Evolutionary conservation across 345 rosid species (phyloP).

Genomic region (Bruguiera parviflora): DNA sequence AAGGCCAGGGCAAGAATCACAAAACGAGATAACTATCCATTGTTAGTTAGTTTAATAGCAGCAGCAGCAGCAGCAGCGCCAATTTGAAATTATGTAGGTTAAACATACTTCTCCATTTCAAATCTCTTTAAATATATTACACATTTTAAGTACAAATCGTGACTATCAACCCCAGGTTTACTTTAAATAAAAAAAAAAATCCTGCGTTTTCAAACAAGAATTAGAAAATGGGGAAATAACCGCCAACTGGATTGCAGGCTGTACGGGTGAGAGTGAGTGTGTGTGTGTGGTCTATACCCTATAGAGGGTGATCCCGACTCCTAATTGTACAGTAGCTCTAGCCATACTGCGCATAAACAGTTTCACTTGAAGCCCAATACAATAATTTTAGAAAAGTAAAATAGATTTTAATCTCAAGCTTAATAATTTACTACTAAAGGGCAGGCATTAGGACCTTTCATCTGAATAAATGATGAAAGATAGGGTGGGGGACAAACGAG

Average conservation of each 20-base stretch:
- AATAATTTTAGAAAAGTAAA: not conserved
- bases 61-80: too few relatives aligned
- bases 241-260: conserved; percentile 22
- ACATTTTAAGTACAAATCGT: too few relatives aligned
- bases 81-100: too few relatives aligned
- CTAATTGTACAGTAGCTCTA: not conserved
- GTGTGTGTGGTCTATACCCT: conserved; percentile 6
- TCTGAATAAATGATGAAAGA: conserved; percentile 40
- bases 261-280: conserved; percentile 5
- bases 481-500: not conserved
- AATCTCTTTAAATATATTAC: too few relatives aligned
- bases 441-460: conserved; percentile 22
- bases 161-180: too few relatives aligned
- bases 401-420: not conserved
- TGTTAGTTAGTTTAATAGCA: too few relatives aligned
- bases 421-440: not conserved
- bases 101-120: too few relatives aligned
- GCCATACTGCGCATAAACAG: conserved; percentile 1
- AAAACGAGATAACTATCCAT: conserved; percentile 13
- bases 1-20: conserved; percentile 18
- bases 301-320: conserved; percentile 30
- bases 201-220: too few relatives aligned
- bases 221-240: not conserved
- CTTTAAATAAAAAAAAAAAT: too few relatives aligned
- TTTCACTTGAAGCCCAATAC: not conserved